Evolutionary conservation across 495 filamentous ascomycete species (phyloP), one percentile per base, ranked within the genome.

Genomic region (Articulospora tetracladia): DNA sequence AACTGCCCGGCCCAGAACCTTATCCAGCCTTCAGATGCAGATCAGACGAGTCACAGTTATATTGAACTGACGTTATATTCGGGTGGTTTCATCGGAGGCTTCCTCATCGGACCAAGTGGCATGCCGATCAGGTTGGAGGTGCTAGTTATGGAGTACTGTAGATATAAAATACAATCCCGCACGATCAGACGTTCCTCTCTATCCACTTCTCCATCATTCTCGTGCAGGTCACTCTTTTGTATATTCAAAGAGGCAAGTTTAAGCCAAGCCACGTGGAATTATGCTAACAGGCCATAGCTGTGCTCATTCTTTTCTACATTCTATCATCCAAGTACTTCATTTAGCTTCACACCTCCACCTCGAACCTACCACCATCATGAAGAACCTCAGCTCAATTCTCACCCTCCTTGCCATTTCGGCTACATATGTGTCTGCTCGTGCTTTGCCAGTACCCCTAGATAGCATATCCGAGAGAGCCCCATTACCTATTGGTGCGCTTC

Each of bases 361-460:
- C 44, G 60, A 62, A 60, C 24, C 24, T 32, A 50, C 65, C 13
- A 34, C 73, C 73, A 72, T 64, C 57, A 75, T 75, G 73, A 75
- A 74, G 68, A 73, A 73, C 69, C 69, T 74, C 60, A 66, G 66
- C 53, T 54, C 70, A 49, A 67, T 74, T 57, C 49, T 75, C 51
- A 61, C 71, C 55, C 55, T 66, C 58, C 39, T 74, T 64, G 73
- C 72, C 63, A 30, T 71, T 44, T 72, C 62, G 39, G 72, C 70
- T 46, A 68, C 66, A 46, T 46, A 71, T 46, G 70, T 64, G 30
- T 66, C 70, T 52, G 66, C 64, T 44, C 53, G 71, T 20, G 72
- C 72, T 28, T 58, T 72, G 25, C 62, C 66, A 0, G 53, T 19
- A 32, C 13, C 23, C 8, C 23, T 23, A 39, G 28, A 60, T 34